phyloP scores from a whole-genome alignment of 805 yeast genomes.

The Yarrowia alimentaria region DNA sequence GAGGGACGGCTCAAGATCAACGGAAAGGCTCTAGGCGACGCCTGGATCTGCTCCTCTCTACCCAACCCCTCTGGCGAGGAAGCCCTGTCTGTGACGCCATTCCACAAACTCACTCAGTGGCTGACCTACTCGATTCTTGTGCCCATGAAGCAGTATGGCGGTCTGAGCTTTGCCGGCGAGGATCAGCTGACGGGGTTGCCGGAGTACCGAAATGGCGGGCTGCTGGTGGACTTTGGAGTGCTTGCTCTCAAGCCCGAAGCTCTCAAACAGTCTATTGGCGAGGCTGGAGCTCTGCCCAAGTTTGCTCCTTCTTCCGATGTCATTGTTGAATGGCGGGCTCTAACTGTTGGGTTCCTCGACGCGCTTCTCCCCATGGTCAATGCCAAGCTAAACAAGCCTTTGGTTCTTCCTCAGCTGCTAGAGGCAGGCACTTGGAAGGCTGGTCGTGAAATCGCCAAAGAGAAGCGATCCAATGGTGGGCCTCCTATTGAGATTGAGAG shows the following conservation, averaged over 20 bases:
- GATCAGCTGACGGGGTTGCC: constrained; percentile 55
- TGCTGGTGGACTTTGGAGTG: constrained; percentile 56
- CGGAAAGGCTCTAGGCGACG: constrained; percentile 59
- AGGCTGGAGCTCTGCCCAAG: constrained; percentile 44
- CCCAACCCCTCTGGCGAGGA: constrained; percentile 39
- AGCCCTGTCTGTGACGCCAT: constrained; percentile 51
- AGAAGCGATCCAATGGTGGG: constrained; percentile 50
- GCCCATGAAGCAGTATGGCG: constrained; percentile 49
- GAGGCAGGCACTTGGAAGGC: constrained; percentile 72
- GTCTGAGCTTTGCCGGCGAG: constrained; percentile 45
- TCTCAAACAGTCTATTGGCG: constrained; percentile 31
- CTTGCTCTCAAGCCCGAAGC: constrained; percentile 47
- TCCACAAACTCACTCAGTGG: constrained; percentile 69
- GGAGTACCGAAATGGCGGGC: constrained; percentile 64
- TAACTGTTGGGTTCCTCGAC: constrained; percentile 58
- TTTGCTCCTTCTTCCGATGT: constrained; percentile 56
- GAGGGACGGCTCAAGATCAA: constrained; percentile 52
- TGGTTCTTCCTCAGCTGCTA: constrained; percentile 56
- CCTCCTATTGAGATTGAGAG: constrained; percentile 63
- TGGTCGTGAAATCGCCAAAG: constrained; percentile 59
- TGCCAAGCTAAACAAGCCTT: constrained; percentile 40
- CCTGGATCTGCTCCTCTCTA: constrained; percentile 48
- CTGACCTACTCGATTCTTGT: constrained; percentile 57
- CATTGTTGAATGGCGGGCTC: constrained; percentile 67
- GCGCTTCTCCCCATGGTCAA: constrained; percentile 53